phyloP scores from a whole-genome alignment of 805 yeast species.

The Lachancea meyersii region DNA sequence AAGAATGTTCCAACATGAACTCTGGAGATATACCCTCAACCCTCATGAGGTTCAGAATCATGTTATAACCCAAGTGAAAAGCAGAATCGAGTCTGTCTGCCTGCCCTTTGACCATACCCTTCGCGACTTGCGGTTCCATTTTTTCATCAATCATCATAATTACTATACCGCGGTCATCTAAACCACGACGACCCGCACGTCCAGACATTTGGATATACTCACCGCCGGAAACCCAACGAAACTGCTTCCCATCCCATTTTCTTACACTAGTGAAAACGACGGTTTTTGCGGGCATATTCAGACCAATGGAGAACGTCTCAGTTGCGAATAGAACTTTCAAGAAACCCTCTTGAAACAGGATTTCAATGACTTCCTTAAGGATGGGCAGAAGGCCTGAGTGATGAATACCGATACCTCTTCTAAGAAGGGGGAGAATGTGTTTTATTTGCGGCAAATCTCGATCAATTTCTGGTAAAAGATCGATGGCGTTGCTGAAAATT shows the following conservation, averaged over 20 bases:
- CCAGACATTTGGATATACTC: conserved; percentile 99
- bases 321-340: conserved; percentile 94
- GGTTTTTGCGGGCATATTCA: conserved; percentile 98
- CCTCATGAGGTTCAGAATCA: conserved; percentile 91
- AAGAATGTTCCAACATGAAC: conserved; percentile 90
- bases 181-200: conserved; percentile 99
- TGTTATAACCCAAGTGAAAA: conserved; percentile 93
- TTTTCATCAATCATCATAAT: conserved; percentile 99
- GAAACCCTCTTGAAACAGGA: conserved; percentile 93
- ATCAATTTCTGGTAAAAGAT: conserved; percentile 82
- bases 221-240: conserved; percentile 99
- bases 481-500: conserved; percentile 86
- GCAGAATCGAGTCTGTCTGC: conserved; percentile 97
- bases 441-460: conserved; percentile 91
- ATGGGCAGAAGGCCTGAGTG: conserved; percentile 95
- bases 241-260: conserved; percentile 96
- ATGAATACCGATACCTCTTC: conserved; percentile 97
- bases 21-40: conserved; percentile 99
- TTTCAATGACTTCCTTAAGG: conserved; percentile 89
- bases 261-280: conserved; percentile 96
- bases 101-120: conserved; percentile 98
- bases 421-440: conserved; percentile 78
- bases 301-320: conserved; percentile 95
- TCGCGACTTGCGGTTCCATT: conserved; percentile 99
- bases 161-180: conserved; percentile 98